Evolutionary conservation across 2,329 filamentous ascomycete species (phyloP), one percentile per base, ranked within the genome.

Genomic region (Trichoderma breve): DNA sequence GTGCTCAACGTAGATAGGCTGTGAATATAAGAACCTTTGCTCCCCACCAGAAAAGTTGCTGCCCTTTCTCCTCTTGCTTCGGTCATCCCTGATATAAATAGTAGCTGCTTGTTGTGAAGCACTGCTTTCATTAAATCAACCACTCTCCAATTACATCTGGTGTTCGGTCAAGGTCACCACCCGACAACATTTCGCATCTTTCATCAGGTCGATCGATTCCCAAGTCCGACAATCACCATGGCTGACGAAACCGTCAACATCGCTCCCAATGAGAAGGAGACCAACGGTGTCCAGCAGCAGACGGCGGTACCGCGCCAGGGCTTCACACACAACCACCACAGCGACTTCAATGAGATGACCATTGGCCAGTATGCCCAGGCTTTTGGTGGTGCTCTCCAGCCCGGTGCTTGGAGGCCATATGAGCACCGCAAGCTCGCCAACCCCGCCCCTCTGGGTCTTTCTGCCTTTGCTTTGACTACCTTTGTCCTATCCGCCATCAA

Each of bases 381-480:
- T 77, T 92, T 92, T 78, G 92, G 90, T 75, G 91, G 91, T 83
- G 90, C 91, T 77, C 90, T 93, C 81, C 90, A 94, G 81, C 91
- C 92, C 66, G 91, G 91, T 83, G 81, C 86, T 58, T 88, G 91
- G 86, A 89, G 87, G 81, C 84, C 89, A 9, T 83, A 84, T 67
- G 88, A 89, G 82, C 86, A 88, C 79, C 90, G 91, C 82, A 92
- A 92, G 84, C 89, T 95, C 81, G 93, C 88, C 84, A 95, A 95
- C 83, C 93, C 93, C 5, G 92, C 91, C 68, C 93, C 92, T 34
- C 86, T 95, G 51, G 93, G 93, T 74, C 88, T 95, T 63, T 88
- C 85, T 73, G 93, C 91, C 79, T 95, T 95, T 84, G 93, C 93
- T 74, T 85, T 95, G 78, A 95, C 93, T 69, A 95, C 93, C 14